A percentile compares a stretch with the other conserved stretches of the same genome.
Evolutionary conservation across 306 rosid genomes (phyloP).

Genomic region (Rosa multiflora): DNA sequence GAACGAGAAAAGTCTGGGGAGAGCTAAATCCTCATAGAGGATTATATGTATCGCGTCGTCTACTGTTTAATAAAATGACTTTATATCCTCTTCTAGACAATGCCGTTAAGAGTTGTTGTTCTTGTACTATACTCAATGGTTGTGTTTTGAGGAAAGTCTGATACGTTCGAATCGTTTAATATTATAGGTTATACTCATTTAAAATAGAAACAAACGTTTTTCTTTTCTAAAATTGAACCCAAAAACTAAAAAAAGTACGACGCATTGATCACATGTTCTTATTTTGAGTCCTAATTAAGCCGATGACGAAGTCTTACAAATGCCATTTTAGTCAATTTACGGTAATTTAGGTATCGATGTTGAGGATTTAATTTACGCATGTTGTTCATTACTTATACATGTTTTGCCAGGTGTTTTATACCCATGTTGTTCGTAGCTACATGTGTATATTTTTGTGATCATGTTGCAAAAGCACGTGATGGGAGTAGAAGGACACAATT

Average conservation of each 20-base stretch:
- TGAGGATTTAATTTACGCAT: neutral
- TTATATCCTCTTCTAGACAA: neutral
- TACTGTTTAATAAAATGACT: no score
- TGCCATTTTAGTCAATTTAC: neutral
- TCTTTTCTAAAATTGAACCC: neutral
- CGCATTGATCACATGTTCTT: neutral
- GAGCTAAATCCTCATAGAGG: neutral
- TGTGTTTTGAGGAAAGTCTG: neutral
- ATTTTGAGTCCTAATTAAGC: neutral
- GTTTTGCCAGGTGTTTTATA: neutral
- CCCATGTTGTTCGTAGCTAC: neutral
- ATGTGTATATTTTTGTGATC: neutral
- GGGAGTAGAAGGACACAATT: neutral
- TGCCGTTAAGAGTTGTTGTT: neutral
- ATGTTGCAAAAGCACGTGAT: neutral
- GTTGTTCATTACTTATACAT: no score
- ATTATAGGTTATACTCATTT: neutral
- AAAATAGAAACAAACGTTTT: neutral
- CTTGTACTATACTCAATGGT: neutral
- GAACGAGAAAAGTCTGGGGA: neutral
- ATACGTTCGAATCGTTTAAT: neutral
- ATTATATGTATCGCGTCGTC: no score
- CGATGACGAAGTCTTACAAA: neutral
- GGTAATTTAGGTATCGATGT: neutral
- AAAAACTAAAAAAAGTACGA: neutral